A percentile compares a stretch with the other conserved stretches of the same genome.
Evolutionary conservation across 805 yeast genomes (phyloP).

Genomic region (Suhomyces vadensis): DNA sequence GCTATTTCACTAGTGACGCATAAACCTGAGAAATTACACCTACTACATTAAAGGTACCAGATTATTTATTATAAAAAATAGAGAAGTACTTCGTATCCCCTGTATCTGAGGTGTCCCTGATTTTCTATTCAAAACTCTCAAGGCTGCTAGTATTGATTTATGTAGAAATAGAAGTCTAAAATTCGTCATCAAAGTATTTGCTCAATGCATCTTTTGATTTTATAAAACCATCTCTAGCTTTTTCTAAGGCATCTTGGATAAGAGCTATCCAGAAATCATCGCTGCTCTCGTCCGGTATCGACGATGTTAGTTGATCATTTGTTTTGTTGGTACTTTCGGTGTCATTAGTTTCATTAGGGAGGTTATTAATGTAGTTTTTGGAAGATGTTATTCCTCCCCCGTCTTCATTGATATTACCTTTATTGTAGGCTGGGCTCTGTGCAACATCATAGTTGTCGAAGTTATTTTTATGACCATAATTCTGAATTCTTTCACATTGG

Average conservation of each 20-base stretch:
- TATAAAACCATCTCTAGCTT: constrained; percentile 52
- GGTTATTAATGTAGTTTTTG: constrained; percentile 18
- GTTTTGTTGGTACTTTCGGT: constrained; percentile 8
- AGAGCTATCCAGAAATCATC: constrained; percentile 44
- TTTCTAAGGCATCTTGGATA: constrained; percentile 53
- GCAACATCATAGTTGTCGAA: constrained; percentile 35
- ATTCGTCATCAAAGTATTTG: constrained; percentile 48
- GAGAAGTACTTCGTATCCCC: background rate
- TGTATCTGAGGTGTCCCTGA: background rate
- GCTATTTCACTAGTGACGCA: too few relatives aligned
- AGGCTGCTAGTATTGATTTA: background rate
- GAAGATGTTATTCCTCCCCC: constrained; percentile 28
- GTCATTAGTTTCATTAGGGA: constrained; percentile 10
- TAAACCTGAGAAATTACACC: too few relatives aligned
- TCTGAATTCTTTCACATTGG: constrained; percentile 92
- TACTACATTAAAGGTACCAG: background rate
- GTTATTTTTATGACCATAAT: constrained; percentile 64
- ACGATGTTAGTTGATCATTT: constrained; percentile 14
- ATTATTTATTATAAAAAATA: background rate
- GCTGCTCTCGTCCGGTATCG: constrained; percentile 14
- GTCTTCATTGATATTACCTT: constrained; percentile 15
- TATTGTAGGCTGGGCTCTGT: constrained; percentile 5
- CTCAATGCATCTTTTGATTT: constrained; percentile 52
- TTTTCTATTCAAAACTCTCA: background rate
- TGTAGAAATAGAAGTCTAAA: constrained; percentile 7